Evolutionary conservation across 257 asterid species (phyloP), one percentile per base, ranked within the genome.

Genomic region (Solanum chmielewskii): DNA sequence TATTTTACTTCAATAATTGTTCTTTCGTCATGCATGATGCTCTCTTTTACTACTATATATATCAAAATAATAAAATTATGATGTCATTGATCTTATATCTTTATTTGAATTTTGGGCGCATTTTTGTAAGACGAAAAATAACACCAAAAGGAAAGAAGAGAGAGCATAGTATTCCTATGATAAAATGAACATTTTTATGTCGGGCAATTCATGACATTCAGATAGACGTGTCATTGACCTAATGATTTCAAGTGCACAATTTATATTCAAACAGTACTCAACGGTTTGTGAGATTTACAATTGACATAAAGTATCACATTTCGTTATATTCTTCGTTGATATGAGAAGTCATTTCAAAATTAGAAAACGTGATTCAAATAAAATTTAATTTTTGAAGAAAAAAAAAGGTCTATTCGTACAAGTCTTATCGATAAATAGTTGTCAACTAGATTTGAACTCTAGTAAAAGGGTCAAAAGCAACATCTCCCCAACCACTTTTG

Each of bases 201-300:
- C 4, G 10, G 4, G 62, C 4, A 0, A 52, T 18, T 0, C 0
- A 9, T 52, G 8, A 52, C 0, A 1, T 0, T 4, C 10, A 52
- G 4, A 52, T 1, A 18, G 0, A 52, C 1, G 1, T 52, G 62
- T 18, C 1, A 0, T 52, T 4, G 0, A 0, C 4, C n/a, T 56
- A 56, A 0, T 18, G 0, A 52, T n/a, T 16, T 6, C 2, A 16
- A 16, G 23, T 0, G 0, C 20, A 14, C 23, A 52, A 16, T 52
- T 49, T 2, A 0, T 3, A 6, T 49, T 49, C 9, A 49, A 49
- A 49, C 21, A 15, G 0, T 4, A 47, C 1, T 47, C 56, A 14
- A 47, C 6, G 16, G 1, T 45, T 45, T 45, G 4, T 4, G 2
- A 2, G 1, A 45, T 45, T 45, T 11, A 45, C 0, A 2, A 44